Evolutionary conservation across 2,329 filamentous ascomycete genomes (phyloP).

Genomic region (Talaromyces sp.): DNA sequence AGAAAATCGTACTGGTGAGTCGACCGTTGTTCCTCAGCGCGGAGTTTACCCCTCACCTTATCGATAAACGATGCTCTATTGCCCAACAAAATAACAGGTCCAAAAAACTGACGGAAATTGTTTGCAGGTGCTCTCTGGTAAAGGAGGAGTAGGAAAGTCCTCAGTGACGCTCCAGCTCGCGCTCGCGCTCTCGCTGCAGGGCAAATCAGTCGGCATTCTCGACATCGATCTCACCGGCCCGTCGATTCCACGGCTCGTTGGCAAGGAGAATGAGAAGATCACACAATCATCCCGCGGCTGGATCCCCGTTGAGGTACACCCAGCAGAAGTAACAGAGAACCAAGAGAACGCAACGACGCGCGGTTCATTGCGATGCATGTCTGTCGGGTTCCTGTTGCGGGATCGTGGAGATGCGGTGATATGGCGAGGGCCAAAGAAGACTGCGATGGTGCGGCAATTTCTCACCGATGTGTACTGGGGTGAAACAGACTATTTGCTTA

Average conservation of each 20-base stretch:
- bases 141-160: conserved; percentile 96
- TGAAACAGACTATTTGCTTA: conserved; percentile 80
- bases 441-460: conserved; percentile 97
- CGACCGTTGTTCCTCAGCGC: neutral
- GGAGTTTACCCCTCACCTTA: conserved; percentile 16
- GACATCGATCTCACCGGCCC: conserved; percentile 95
- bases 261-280: conserved; percentile 82
- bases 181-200: conserved; percentile 76
- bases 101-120: neutral
- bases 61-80: conserved; percentile 13
- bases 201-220: conserved; percentile 86
- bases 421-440: conserved; percentile 97
- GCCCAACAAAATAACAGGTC: neutral
- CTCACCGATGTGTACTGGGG: conserved; percentile 85
- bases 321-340: conserved; percentile 32
- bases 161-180: conserved; percentile 96
- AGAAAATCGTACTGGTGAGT: conserved; percentile 39
- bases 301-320: conserved; percentile 81
- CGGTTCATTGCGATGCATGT: conserved; percentile 65
- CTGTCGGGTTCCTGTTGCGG: conserved; percentile 81
- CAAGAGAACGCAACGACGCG: conserved; percentile 15
- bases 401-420: conserved; percentile 86
- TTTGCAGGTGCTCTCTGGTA: conserved; percentile 72
- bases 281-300: conserved; percentile 87
- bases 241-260: conserved; percentile 91